Percentiles rank a stretch among this genome's conserved stretches.
These are phyloP conservation scores for Taphrina sp. DNA, from an alignment of 1,139 yeast species.

Conservation along the genomic window DNA sequence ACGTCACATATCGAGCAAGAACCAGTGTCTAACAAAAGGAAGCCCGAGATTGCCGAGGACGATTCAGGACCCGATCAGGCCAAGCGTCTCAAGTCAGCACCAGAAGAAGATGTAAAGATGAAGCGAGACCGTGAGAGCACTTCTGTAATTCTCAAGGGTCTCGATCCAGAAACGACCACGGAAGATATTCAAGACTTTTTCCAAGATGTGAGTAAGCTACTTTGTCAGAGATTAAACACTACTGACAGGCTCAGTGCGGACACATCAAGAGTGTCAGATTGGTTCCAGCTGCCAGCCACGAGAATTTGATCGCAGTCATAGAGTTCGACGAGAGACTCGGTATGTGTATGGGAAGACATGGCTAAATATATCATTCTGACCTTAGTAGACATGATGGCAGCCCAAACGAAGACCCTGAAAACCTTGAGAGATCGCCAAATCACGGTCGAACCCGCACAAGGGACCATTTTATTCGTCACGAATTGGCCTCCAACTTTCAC, in stretches of 20 bases:
- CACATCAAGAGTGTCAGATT: too few relatives aligned
- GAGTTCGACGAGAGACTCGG: conserved; percentile 39
- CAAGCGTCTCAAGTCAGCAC: background rate
- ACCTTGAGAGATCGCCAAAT: conserved; percentile 50
- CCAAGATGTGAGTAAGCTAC: conserved; percentile 35
- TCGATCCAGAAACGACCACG: conserved; percentile 46
- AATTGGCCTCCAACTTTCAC: conserved; percentile 31
- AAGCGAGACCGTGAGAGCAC: conserved; percentile 55
- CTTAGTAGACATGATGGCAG: conserved; percentile 50
- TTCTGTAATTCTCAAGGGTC: conserved; percentile 52
- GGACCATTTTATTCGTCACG: conserved; percentile 64
- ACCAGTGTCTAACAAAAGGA: background rate
- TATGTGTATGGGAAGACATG: background rate
- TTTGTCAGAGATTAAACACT: too few relatives aligned
- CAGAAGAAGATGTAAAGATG: background rate
- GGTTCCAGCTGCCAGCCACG: too few relatives aligned
- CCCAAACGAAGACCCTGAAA: conserved; percentile 61
- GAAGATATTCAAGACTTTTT: conserved; percentile 50
- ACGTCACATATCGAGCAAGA: background rate
- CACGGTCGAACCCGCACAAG: conserved; percentile 50
- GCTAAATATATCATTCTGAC: too few relatives aligned
- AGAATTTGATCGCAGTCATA: conserved; percentile 30
- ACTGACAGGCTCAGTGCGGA: too few relatives aligned
- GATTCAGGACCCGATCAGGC: background rate
- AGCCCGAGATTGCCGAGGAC: background rate